Evolutionary conservation across 306 rosid species (phyloP).

Genomic region (Begonia fuchsioides): DNA sequence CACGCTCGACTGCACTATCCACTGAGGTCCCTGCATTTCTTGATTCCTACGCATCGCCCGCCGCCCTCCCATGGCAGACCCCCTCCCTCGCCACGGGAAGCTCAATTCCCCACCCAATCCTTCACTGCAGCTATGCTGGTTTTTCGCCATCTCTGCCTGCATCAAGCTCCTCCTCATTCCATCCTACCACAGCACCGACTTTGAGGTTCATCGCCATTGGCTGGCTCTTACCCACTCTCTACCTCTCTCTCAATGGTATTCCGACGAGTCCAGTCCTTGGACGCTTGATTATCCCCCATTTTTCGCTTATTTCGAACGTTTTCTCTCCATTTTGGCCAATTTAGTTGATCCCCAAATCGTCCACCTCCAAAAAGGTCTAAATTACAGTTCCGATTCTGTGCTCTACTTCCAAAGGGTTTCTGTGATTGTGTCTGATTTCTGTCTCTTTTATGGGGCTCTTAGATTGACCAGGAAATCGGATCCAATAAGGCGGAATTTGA

Average conservation of each 20-base stretch:
- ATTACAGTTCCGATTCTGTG: constrained; percentile 32
- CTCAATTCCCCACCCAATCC: constrained; percentile 6
- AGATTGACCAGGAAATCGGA: constrained; percentile 36
- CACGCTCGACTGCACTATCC: too few relatives aligned
- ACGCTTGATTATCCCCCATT: constrained; percentile 88
- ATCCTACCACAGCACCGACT: constrained; percentile 72
- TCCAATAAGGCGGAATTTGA: constrained; percentile 33
- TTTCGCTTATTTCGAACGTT: constrained; percentile 58
- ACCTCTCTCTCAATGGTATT: constrained; percentile 76
- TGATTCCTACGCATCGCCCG: not conserved
- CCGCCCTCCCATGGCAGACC: not conserved
- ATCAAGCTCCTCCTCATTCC: constrained; percentile 69
- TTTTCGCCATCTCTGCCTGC: constrained; percentile 40
- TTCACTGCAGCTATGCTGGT: constrained; percentile 34
- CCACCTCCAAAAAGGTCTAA: constrained; percentile 53
- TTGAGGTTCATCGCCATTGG: constrained; percentile 89
- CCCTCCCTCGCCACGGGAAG: constrained; percentile 1
- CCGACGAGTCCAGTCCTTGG: constrained; percentile 78
- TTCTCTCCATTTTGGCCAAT: constrained; percentile 46
- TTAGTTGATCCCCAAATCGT: constrained; percentile 60
- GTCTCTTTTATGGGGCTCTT: constrained; percentile 54
- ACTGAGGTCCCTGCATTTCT: not conserved
- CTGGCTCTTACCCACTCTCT: constrained; percentile 74
- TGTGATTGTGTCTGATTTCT: constrained; percentile 51
- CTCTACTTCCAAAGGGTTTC: constrained; percentile 57